Evolutionary conservation across 495 filamentous ascomycete genomes (phyloP).

Genomic region (Umbilicaria muhlenbergii): DNA sequence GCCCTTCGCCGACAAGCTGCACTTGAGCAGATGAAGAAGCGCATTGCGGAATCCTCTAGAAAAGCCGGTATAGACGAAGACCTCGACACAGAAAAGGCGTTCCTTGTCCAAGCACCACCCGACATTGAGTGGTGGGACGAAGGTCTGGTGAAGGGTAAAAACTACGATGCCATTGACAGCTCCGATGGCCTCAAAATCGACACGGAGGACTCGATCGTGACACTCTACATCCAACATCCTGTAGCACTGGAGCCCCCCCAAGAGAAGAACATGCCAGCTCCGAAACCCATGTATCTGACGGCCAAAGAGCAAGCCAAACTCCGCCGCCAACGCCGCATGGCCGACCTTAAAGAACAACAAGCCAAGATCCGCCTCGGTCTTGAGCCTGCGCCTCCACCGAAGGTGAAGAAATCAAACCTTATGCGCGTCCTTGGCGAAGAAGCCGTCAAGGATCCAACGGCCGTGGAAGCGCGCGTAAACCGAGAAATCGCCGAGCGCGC

Average conservation of each 20-base stretch:
- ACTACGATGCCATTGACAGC: constrained; percentile 50
- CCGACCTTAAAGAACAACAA: constrained; percentile 85
- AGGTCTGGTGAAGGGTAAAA: constrained; percentile 54
- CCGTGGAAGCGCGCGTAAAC: constrained; percentile 88
- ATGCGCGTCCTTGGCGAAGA: constrained; percentile 97
- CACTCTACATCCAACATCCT: constrained; percentile 80
- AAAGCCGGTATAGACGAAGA: constrained; percentile 87
- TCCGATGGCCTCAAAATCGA: constrained; percentile 56
- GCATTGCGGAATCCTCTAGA: constrained; percentile 71
- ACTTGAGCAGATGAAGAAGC: constrained; percentile 85
- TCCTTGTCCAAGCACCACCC: constrained; percentile 66
- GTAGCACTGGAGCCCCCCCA: constrained; percentile 84
- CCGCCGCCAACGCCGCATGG: constrained; percentile 79
- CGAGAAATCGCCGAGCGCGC: constrained; percentile 75
- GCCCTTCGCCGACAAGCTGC: constrained; percentile 73
- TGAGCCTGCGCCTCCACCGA: constrained; percentile 75
- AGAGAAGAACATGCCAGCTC: constrained; percentile 59
- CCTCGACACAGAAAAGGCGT: constrained; percentile 74
- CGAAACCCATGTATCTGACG: constrained; percentile 89
- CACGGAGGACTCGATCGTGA: constrained; percentile 69
- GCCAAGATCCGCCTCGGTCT: constrained; percentile 88
- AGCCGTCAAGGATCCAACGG: constrained; percentile 93
- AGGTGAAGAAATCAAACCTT: constrained; percentile 88
- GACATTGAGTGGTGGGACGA: constrained; percentile 98
- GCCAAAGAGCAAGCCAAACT: constrained; percentile 81